phyloP scores from a whole-genome alignment of 768 basidiomycete genomes.

The Macrolepiota dolichaula region DNA sequence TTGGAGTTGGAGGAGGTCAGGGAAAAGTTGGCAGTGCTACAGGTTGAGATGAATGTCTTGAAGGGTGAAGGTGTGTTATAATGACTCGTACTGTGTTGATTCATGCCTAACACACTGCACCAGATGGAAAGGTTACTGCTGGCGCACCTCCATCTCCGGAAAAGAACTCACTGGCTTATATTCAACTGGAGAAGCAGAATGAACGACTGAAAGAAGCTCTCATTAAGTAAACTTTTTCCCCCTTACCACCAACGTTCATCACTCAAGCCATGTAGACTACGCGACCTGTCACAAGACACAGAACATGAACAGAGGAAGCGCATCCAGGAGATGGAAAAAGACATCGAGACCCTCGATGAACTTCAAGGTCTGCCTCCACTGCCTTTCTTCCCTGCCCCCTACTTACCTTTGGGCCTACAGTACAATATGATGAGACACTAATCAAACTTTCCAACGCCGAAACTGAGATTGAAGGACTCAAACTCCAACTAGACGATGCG shows the following conservation, averaged over 20 bases:
- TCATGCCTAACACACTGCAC: slow-evolving; percentile 12
- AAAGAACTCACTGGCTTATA: slow-evolving; percentile 63
- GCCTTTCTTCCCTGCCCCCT: background rate
- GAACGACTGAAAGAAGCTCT: slow-evolving; percentile 94
- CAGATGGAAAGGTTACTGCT: slow-evolving; percentile 7
- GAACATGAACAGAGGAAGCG: slow-evolving; percentile 81
- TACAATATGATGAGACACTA: slow-evolving; percentile 74
- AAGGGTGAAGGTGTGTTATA: slow-evolving; percentile 43
- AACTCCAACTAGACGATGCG: slow-evolving; percentile 91
- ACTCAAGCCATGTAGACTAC: slow-evolving; percentile 47
- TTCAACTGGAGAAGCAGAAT: slow-evolving; percentile 96
- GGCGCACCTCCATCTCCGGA: slow-evolving; percentile 30
- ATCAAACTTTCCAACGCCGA: slow-evolving; percentile 88
- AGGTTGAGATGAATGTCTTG: slow-evolving; percentile 82
- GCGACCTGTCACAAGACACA: slow-evolving; percentile 85
- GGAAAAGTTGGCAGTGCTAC: slow-evolving; percentile 73
- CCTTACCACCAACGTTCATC: background rate
- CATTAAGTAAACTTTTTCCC: slow-evolving; percentile 50
- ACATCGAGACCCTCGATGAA: slow-evolving; percentile 73
- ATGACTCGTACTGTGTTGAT: background rate
- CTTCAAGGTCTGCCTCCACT: slow-evolving; percentile 57
- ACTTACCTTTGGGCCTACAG: slow-evolving; percentile 32
- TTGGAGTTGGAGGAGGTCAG: slow-evolving; percentile 73
- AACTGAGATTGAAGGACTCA: slow-evolving; percentile 89
- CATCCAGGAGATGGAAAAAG: slow-evolving; percentile 88